Evolutionary conservation across 2,329 filamentous ascomycete species (phyloP).

Genomic region (Sporothrix phasma): DNA sequence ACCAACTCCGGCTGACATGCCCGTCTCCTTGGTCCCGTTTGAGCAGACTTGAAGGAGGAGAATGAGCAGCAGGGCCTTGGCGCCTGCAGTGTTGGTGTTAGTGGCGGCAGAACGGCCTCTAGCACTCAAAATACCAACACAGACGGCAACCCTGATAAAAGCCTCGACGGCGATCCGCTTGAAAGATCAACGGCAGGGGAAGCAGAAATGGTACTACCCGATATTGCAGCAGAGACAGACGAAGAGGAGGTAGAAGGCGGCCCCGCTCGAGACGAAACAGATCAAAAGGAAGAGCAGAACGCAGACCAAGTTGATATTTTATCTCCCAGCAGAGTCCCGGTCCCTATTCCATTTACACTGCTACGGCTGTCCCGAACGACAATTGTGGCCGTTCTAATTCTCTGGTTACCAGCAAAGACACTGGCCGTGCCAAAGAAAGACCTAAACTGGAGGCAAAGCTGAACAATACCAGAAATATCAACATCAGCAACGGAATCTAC

Average conservation of each 20-base stretch:
- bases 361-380: not conserved
- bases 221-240: not conserved
- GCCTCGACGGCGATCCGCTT: not conserved
- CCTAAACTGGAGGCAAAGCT: not conserved
- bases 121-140: not conserved
- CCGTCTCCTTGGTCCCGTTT: no score
- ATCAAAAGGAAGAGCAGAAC: no score
- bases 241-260: not conserved
- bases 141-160: not conserved
- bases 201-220: not conserved
- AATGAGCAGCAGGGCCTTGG: not conserved
- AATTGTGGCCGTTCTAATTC: not conserved
- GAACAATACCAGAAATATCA: no score
- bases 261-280: not conserved
- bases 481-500: not conserved
- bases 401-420: not conserved
- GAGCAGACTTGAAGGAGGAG: not conserved
- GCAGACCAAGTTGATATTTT: not conserved
- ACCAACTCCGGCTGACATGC: conserved; percentile 6
- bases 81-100: not conserved
- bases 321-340: not conserved
- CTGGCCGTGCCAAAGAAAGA: no score
- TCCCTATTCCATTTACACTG: not conserved
- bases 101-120: not conserved
- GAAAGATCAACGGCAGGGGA: no score